phyloP scores from a whole-genome alignment of 306 rosid species.

The Vigna angularis region DNA sequence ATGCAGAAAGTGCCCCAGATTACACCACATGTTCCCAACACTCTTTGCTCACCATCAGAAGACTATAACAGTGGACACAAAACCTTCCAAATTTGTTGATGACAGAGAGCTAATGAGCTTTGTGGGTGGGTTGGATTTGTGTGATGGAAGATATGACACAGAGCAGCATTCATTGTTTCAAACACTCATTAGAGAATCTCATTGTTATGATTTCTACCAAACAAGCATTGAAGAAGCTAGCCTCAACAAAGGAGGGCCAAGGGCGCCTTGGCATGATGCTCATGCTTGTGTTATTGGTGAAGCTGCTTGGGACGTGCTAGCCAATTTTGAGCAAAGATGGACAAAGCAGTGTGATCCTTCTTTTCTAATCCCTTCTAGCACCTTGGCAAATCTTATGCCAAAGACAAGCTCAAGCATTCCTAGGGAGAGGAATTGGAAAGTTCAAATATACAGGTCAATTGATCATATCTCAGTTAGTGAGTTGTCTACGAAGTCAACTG shows the following conservation, averaged over 20 bases:
- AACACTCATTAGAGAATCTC: slow-evolving; percentile 69
- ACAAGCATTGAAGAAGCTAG: slow-evolving; percentile 72
- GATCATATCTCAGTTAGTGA: slow-evolving; percentile 65
- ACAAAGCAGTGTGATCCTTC: slow-evolving; percentile 75
- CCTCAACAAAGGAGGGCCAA: slow-evolving; percentile 84
- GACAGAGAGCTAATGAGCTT: slow-evolving; percentile 79
- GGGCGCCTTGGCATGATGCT: slow-evolving; percentile 92
- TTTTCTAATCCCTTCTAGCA: slow-evolving; percentile 59
- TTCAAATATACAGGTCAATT: slow-evolving; percentile 86
- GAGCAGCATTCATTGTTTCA: slow-evolving; percentile 85
- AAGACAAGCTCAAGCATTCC: slow-evolving; percentile 47
- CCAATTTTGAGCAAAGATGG: slow-evolving; percentile 96
- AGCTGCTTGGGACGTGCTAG: slow-evolving; percentile 83
- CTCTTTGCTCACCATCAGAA: slow-evolving; percentile 91
- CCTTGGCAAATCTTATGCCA: slow-evolving; percentile 56
- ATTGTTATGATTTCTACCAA: slow-evolving; percentile 79
- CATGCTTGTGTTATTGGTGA: slow-evolving; percentile 90
- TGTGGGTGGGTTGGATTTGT: slow-evolving; percentile 87
- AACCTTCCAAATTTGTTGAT: slow-evolving; percentile 40
- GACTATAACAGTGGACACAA: slow-evolving; percentile 68
- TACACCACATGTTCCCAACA: slow-evolving; percentile 71
- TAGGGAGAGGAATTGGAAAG: slow-evolving; percentile 70
- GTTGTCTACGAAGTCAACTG: slow-evolving; percentile 57
- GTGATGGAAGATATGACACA: slow-evolving; percentile 88
- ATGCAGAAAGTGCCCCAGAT: slow-evolving; percentile 77